Evolutionary conservation across 768 basidiomycete species (phyloP).

Genomic region (Infundibulicybe gibba): DNA sequence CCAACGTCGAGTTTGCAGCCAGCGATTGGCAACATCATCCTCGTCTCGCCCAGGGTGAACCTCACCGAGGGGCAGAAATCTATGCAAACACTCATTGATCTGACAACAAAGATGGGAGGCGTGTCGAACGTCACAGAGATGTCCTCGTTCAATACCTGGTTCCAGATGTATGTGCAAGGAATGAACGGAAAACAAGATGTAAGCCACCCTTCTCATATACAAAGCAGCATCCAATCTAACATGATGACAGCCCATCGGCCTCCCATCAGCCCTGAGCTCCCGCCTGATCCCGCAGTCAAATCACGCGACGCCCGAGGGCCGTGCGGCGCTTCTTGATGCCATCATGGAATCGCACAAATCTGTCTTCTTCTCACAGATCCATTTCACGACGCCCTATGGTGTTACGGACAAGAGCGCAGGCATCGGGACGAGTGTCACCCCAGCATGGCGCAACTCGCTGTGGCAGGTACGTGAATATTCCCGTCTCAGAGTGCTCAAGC

Average conservation of each 20-base stretch:
- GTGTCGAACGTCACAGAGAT: conserved; percentile 15
- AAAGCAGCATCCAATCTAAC: no score
- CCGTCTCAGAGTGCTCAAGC: no score
- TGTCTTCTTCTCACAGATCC: no score
- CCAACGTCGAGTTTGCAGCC: conserved; percentile 7
- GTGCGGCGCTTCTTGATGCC: background rate
- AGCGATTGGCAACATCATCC: conserved; percentile 14
- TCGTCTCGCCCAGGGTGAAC: conserved; percentile 24
- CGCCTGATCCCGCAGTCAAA: background rate
- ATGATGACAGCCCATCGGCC: background rate
- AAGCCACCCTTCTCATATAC: conserved; percentile 6
- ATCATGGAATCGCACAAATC: background rate
- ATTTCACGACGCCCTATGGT: no score
- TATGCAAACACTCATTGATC: conserved; percentile 18
- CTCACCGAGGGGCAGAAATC: conserved; percentile 18
- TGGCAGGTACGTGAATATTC: no score
- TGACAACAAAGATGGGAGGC: conserved; percentile 14
- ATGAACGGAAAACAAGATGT: conserved; percentile 17
- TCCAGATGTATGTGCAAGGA: conserved; percentile 15
- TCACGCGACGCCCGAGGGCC: background rate
- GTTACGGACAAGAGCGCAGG: no score
- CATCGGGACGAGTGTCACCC: no score
- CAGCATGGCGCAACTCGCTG: no score
- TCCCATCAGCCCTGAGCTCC: background rate
- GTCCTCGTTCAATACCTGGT: conserved; percentile 12